Evolutionary conservation across 1,284 basidiomycete genomes (phyloP), one percentile per base, ranked within the genome.

Genomic region (Bondarzewia mesenterica): DNA sequence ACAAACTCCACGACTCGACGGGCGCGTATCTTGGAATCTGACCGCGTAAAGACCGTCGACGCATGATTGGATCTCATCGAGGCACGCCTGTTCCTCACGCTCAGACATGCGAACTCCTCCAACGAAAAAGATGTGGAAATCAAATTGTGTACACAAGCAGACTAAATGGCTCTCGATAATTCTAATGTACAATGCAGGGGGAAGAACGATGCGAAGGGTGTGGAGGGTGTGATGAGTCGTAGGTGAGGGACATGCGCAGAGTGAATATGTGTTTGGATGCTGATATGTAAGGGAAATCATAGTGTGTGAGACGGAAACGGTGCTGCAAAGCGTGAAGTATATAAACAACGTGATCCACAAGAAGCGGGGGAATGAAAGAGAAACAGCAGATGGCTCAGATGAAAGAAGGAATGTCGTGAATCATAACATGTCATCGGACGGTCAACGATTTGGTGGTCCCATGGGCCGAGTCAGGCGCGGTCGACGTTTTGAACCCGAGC

Each of bases 401-500:
- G 38, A 41, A 20, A 16, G 36, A 48, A 44, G n/a, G 46, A 32
- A 25, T 32, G 42, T 25, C 39, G 27, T 39, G 12, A 41, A 23
- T 48, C 42, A 23, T 35, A 47, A 51, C 18, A 29, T 29, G 44
- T 51, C 45, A 57, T 46, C 50, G 52, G 16, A 46, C 23, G 26
- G 48, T 48, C 52, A 46, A 60, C 55, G 48, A 57, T 57, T 49
- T 65, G 23, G 47, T 46, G 35, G 50, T 50, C 6, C 50, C 23
- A 44, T 48, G 40, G n/a, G n/a, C 29, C n/a, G 53, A 29, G 8
- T 75, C 77, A 55, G 77, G 82, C 52, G 80, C 73, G n/a, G 82
- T 78, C n/a, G 84, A 79, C 16, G 85, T 89, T 73, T 83, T 89
- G 75, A 95, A 95, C 22, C 93, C 92, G 37, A 95, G 75, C 61